Evolutionary conservation across 306 rosid genomes (phyloP).

Genomic region (Inga laurina): DNA sequence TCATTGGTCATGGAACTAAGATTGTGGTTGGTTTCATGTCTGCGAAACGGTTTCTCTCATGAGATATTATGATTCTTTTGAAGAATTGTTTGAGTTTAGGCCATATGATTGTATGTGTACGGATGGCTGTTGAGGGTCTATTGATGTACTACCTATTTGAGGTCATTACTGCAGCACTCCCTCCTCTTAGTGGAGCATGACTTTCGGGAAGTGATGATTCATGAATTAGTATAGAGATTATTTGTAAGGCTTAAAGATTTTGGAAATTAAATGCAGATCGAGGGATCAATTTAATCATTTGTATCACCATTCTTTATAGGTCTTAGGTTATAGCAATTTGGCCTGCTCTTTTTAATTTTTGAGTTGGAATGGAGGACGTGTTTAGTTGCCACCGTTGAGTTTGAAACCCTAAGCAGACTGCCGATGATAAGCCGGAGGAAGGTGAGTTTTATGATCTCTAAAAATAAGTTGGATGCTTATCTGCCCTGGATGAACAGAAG

Average conservation of each 20-base stretch:
- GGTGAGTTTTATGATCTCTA: too few relatives aligned
- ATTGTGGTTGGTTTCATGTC: not conserved
- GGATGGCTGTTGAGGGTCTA: not conserved
- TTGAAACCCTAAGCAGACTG: too few relatives aligned
- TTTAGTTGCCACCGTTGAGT: too few relatives aligned
- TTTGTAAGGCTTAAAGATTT: not conserved
- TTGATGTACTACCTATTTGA: not conserved
- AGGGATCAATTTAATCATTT: not conserved
- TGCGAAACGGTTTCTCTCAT: not conserved
- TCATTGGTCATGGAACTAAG: not conserved
- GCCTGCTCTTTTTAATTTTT: too few relatives aligned
- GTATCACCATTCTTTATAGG: not conserved
- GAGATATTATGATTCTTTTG: conserved; percentile 14
- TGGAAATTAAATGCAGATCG: not conserved
- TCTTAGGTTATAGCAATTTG: too few relatives aligned
- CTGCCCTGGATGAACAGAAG: too few relatives aligned
- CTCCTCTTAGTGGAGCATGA: not conserved
- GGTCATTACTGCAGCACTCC: not conserved
- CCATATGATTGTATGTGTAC: not conserved
- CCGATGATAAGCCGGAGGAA: too few relatives aligned
- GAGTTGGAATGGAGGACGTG: too few relatives aligned
- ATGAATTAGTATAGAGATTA: not conserved
- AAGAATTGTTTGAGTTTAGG: not conserved
- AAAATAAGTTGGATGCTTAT: too few relatives aligned
- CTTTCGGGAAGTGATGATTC: not conserved